These are phyloP conservation scores for Trametes polyzona DNA, from an alignment of 1,284 basidiomycete species.

Conservation along the genomic window DNA sequence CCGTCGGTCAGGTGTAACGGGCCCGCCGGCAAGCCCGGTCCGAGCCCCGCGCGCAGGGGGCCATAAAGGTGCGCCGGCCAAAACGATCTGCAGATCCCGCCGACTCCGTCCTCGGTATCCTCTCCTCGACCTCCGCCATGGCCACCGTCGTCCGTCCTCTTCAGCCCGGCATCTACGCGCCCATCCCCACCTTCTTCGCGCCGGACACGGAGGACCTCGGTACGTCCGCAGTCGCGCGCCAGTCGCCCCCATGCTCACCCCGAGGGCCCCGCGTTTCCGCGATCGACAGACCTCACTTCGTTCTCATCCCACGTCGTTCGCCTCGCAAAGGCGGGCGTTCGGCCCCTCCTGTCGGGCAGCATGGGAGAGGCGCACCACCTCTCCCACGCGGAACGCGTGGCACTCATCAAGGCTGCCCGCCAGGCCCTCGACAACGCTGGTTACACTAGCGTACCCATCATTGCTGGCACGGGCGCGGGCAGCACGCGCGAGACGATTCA, in stretches of 20 bases:
- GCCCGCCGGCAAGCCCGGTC: conserved; percentile 15
- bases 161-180: conserved; percentile 80
- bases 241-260: neutral
- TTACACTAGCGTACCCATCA: conserved; percentile 64
- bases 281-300: conserved; percentile 74
- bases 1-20: conserved; percentile 25
- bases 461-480: conserved; percentile 82
- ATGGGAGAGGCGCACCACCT: conserved; percentile 87
- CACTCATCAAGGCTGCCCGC: conserved; percentile 73
- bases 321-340: conserved; percentile 74
- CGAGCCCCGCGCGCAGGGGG: conserved; percentile 7
- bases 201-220: conserved; percentile 81
- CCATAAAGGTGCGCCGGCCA: conserved; percentile 19
- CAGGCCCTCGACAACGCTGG: conserved; percentile 72
- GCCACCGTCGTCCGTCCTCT: conserved; percentile 52
- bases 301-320: conserved; percentile 78
- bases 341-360: conserved; percentile 80
- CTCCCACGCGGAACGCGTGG: conserved; percentile 70
- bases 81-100: conserved; percentile 20
- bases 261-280: neutral
- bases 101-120: conserved; percentile 20
- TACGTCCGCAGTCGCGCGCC: conserved; percentile 40
- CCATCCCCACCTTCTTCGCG: conserved; percentile 86
- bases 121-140: conserved; percentile 47
- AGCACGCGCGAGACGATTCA: conserved; percentile 83